A percentile compares a stretch with the other conserved stretches of the same genome.
phyloP scores from a whole-genome alignment of 2,329 filamentous ascomycete genomes.

The Colletotrichum euphorbiae region DNA sequence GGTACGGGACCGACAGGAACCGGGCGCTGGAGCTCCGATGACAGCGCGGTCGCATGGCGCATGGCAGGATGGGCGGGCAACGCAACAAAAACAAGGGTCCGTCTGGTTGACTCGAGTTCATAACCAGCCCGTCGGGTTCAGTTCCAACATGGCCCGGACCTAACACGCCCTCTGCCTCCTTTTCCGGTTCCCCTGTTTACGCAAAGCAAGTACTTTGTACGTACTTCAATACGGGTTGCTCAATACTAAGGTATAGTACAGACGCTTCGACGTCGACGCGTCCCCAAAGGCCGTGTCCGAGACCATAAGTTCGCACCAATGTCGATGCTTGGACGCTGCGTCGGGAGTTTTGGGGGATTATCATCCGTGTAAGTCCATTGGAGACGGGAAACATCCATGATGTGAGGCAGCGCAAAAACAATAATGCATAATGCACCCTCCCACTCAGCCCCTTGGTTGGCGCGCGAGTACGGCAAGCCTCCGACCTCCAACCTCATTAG shows the following conservation, averaged over 20 bases:
- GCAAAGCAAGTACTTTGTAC: background rate
- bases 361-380: conserved; percentile 40
- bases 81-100: conserved; percentile 19
- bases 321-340: conserved; percentile 21
- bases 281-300: conserved; percentile 24
- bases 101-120: conserved; percentile 23
- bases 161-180: conserved; percentile 25
- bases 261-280: conserved; percentile 32
- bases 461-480: no score
- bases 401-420: background rate
- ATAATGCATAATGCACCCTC: no score
- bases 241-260: background rate
- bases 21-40: conserved; percentile 9
- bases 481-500: background rate
- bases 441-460: no score
- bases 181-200: background rate
- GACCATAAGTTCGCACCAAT: conserved; percentile 18
- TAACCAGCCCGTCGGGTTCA: conserved; percentile 37
- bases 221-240: background rate
- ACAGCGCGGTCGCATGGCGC: conserved; percentile 1
- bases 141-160: conserved; percentile 28
- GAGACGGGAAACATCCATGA: conserved; percentile 25
- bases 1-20: background rate
- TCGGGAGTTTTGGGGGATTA: conserved; percentile 16
- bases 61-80: conserved; percentile 12